A percentile compares a stretch with the other conserved stretches of the same genome.
These are phyloP conservation scores for Cercospora janseana DNA, from an alignment of 2,329 filamentous ascomycete genomes.

Conservation along the genomic window DNA sequence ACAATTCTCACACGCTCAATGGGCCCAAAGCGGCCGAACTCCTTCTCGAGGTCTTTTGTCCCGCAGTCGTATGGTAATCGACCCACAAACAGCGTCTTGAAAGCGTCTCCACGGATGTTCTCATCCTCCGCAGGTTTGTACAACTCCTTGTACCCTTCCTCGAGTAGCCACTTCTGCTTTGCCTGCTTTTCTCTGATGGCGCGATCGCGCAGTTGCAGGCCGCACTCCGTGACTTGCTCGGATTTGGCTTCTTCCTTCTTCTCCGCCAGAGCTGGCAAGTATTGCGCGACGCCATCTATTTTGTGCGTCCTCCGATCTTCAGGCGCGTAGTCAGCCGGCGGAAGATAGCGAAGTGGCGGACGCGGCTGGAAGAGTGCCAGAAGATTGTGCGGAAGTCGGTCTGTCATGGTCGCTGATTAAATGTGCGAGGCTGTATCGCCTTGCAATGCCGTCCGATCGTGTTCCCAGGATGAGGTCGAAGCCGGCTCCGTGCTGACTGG, in stretches of 20 bases:
- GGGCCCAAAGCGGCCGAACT: constrained; percentile 89
- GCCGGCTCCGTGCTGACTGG: too few species aligned
- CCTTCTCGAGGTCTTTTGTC: constrained; percentile 84
- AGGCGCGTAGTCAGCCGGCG: constrained; percentile 76
- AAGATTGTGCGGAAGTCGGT: constrained; percentile 90
- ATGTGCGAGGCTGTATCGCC: constrained; percentile 9
- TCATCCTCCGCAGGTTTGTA: constrained; percentile 81
- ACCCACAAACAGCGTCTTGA: constrained; percentile 90
- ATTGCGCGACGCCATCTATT: constrained; percentile 72
- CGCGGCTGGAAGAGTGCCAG: constrained; percentile 93
- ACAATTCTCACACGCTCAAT: constrained; percentile 75
- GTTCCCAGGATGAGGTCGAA: not conserved
- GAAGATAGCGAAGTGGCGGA: constrained; percentile 85
- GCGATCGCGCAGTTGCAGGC: constrained; percentile 83
- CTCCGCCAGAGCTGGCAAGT: constrained; percentile 71
- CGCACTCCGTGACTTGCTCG: constrained; percentile 78
- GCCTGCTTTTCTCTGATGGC: constrained; percentile 77
- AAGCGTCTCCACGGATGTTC: constrained; percentile 88
- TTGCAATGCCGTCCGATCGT: not conserved
- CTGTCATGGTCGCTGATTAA: constrained; percentile 67
- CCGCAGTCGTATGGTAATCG: constrained; percentile 86
- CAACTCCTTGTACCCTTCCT: constrained; percentile 62
- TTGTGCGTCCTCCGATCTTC: constrained; percentile 74
- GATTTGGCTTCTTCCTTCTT: constrained; percentile 57
- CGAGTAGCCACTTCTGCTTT: constrained; percentile 61